Percentiles rank a stretch among this genome's conserved stretches.
Conservation (phyloP, 106 monocot genomes). For the Agapanthus africanus region DNA sequence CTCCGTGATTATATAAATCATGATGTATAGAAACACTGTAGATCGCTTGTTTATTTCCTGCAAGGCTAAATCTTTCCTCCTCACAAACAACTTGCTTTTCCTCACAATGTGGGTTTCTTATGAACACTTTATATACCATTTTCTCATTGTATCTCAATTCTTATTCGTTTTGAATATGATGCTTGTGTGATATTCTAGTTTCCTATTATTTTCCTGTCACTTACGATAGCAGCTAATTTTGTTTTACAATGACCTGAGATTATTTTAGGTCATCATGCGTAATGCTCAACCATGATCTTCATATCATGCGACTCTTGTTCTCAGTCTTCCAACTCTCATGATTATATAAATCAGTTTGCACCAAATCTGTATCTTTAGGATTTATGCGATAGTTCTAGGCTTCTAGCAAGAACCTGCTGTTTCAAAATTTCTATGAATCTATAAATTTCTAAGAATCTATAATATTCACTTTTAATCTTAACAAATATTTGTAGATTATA, state of each 20-base stretch:
- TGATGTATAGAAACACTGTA: too few species aligned
- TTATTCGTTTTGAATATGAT: too few species aligned
- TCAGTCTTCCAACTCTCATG: neutral
- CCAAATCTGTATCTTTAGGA: neutral
- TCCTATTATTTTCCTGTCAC: neutral
- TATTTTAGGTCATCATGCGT: neutral
- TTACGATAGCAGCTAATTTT: neutral
- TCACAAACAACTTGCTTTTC: too few species aligned
- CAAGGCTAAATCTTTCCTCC: too few species aligned
- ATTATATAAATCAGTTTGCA: neutral
- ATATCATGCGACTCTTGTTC: neutral
- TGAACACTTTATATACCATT: too few species aligned
- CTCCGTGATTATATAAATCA: neutral
- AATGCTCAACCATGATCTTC: neutral
- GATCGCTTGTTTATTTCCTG: too few species aligned
- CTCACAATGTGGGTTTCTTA: too few species aligned
- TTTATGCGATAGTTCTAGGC: neutral
- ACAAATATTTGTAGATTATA: neutral
- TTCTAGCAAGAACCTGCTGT: neutral
- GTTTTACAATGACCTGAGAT: neutral
- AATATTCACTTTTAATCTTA: neutral
- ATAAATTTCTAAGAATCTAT: neutral
- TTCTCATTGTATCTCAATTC: neutral
- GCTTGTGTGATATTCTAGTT: too few species aligned
- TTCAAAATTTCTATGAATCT: neutral